Conservation (phyloP, 202 grass and related monocot species). For the Schoenoplectus tabernaemontani region DNA sequence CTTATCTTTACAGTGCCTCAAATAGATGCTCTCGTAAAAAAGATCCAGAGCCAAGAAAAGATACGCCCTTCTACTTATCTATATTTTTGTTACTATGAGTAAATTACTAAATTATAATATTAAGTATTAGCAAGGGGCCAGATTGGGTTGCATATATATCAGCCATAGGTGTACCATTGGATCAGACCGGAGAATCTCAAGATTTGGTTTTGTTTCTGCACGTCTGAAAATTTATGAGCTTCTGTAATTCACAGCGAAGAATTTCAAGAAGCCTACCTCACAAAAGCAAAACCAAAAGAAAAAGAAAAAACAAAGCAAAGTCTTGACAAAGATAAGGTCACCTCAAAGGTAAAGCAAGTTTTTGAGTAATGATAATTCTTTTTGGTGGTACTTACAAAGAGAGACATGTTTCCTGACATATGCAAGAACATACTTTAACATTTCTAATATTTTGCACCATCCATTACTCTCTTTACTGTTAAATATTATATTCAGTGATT, state of each 20-base stretch:
- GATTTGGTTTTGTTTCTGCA: neutral
- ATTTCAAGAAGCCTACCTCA: constrained; percentile 2
- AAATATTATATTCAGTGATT: neutral
- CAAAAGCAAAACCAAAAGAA: constrained; percentile 23
- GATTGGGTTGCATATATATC: neutral
- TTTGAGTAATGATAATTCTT: neutral
- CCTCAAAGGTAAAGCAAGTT: constrained; percentile 24
- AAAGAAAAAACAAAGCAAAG: constrained; percentile 22
- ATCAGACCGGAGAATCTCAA: neutral
- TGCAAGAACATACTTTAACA: neutral
- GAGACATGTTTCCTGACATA: neutral
- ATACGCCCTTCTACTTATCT: neutral
- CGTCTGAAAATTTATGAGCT: neutral
- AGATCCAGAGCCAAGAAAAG: constrained; percentile 19
- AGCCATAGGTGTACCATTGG: neutral
- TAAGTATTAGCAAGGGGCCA: neutral
- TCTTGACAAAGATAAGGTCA: constrained; percentile 38
- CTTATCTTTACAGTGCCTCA: neutral
- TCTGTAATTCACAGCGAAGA: constrained; percentile 45
- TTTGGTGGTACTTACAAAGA: neutral
- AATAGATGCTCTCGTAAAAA: constrained; percentile 17
- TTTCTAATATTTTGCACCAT: neutral
- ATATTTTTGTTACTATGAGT: neutral
- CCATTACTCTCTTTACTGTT: neutral
- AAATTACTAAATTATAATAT: neutral